Percentiles rank a stretch among this genome's conserved stretches.
Conservation (phyloP, 2,329 filamentous ascomycete genomes). For the Claviceps maximensis region DNA sequence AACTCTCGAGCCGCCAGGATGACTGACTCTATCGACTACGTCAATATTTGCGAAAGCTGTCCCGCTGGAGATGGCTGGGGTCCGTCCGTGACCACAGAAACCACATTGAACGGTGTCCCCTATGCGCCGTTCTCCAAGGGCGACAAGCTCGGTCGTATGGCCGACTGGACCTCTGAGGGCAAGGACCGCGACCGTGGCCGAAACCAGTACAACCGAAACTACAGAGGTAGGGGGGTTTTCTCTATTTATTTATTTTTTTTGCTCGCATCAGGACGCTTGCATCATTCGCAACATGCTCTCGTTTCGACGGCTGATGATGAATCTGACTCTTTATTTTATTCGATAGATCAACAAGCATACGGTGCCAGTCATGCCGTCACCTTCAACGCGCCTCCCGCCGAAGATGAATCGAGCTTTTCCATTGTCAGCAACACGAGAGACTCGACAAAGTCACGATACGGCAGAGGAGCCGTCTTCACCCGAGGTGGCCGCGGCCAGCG, state of each 20-base stretch:
- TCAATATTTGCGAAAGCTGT: slow-evolving; percentile 57
- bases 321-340: neutral
- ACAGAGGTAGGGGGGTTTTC: slow-evolving; percentile 55
- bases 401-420: slow-evolving; percentile 96
- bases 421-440: slow-evolving; percentile 93
- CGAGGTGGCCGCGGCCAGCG: slow-evolving; percentile 64
- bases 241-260: neutral
- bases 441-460: slow-evolving; percentile 72
- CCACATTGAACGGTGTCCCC: slow-evolving; percentile 84
- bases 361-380: slow-evolving; percentile 75
- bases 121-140: slow-evolving; percentile 98
- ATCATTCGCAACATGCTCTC: neutral
- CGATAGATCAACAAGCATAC: slow-evolving; percentile 85
- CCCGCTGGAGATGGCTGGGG: slow-evolving; percentile 78
- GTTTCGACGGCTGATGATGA: neutral
- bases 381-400: slow-evolving; percentile 81
- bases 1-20: slow-evolving; percentile 19
- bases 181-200: slow-evolving; percentile 72
- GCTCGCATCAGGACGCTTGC: no score
- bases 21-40: slow-evolving; percentile 41
- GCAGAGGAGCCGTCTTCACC: slow-evolving; percentile 82
- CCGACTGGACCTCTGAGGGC: slow-evolving; percentile 88
- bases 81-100: slow-evolving; percentile 67
- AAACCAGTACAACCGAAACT: slow-evolving; percentile 85
- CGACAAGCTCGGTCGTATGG: slow-evolving; percentile 98